phyloP scores from a whole-genome alignment of 164 flowering plant species.

The Macadamia tetraphylla region DNA sequence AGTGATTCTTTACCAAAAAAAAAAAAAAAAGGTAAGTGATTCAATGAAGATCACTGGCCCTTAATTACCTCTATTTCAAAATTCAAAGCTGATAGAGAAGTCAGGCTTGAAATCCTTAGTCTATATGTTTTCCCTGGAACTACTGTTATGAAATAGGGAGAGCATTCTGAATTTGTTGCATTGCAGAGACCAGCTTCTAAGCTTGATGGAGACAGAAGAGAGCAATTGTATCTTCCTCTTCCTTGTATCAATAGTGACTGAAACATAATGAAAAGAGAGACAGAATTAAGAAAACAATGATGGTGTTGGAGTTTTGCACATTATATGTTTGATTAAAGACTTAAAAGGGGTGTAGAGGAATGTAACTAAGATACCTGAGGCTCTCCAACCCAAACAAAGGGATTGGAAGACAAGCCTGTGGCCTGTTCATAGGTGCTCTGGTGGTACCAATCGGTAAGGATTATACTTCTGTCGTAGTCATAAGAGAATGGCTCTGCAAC shows the following conservation, averaged over 20 bases:
- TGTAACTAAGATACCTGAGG: constrained; percentile 52
- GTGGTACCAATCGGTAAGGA: constrained; percentile 91
- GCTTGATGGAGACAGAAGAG: constrained; percentile 13
- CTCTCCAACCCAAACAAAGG: constrained; percentile 79
- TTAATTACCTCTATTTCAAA: constrained; percentile 79
- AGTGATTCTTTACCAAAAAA: too few relatives aligned
- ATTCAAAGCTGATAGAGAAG: constrained; percentile 70
- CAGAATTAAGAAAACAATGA: not conserved
- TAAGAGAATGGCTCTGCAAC: constrained; percentile 62
- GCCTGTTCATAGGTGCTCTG: constrained; percentile 64
- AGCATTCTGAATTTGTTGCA: constrained; percentile 51
- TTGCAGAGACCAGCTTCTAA: constrained; percentile 39
- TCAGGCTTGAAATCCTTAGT: constrained; percentile 59
- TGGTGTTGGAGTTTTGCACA: not conserved
- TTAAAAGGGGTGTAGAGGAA: not conserved
- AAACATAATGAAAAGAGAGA: constrained; percentile 3
- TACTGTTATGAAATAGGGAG: constrained; percentile 49
- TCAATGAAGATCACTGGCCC: not conserved
- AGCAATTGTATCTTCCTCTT: constrained; percentile 70
- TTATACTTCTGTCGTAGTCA: constrained; percentile 60
- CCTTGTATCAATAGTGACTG: constrained; percentile 92
- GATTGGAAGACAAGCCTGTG: constrained; percentile 55
- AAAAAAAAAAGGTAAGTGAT: too few relatives aligned
- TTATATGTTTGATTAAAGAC: not conserved
- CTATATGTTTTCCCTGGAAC: constrained; percentile 80